Conservation (phyloP, 129 eudicot genomes). For the Calendula officinalis region DNA sequence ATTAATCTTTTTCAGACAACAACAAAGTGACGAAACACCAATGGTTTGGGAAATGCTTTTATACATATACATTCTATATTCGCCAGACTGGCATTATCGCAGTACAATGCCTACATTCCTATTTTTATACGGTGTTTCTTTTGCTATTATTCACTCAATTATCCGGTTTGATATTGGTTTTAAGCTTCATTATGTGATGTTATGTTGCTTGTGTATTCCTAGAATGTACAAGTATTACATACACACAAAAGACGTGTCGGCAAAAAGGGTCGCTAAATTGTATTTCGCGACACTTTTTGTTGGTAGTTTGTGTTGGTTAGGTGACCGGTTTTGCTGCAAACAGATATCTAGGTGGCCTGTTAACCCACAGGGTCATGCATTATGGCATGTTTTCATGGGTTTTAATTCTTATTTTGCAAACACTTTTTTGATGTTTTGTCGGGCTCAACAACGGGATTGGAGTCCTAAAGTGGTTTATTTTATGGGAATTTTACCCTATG, state of each 20-base stretch:
- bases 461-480: slow-evolving; percentile 34
- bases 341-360: slow-evolving; percentile 51
- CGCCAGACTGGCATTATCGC: slow-evolving; percentile 59
- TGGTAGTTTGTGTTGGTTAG: slow-evolving; percentile 67
- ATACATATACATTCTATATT: slow-evolving; percentile 52
- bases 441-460: slow-evolving; percentile 79
- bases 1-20: slow-evolving; percentile 32
- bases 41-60: slow-evolving; percentile 63
- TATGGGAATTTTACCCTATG: slow-evolving; percentile 48
- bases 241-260: slow-evolving; percentile 40
- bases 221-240: slow-evolving; percentile 50
- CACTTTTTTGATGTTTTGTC: slow-evolving; percentile 78
- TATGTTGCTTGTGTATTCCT: slow-evolving; percentile 42
- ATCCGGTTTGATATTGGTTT: slow-evolving; percentile 39
- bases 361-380: slow-evolving; percentile 88
- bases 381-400: slow-evolving; percentile 82
- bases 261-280: slow-evolving; percentile 63
- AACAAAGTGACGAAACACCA: neutral
- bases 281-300: slow-evolving; percentile 48
- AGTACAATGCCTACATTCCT: slow-evolving; percentile 7
- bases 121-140: slow-evolving; percentile 42
- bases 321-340: slow-evolving; percentile 57
- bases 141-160: slow-evolving; percentile 41
- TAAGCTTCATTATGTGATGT: slow-evolving; percentile 38
- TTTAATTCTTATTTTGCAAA: slow-evolving; percentile 71